Conservation (phyloP, 2,329 filamentous ascomycete genomes). For the Trichoderma pleuroti region DNA sequence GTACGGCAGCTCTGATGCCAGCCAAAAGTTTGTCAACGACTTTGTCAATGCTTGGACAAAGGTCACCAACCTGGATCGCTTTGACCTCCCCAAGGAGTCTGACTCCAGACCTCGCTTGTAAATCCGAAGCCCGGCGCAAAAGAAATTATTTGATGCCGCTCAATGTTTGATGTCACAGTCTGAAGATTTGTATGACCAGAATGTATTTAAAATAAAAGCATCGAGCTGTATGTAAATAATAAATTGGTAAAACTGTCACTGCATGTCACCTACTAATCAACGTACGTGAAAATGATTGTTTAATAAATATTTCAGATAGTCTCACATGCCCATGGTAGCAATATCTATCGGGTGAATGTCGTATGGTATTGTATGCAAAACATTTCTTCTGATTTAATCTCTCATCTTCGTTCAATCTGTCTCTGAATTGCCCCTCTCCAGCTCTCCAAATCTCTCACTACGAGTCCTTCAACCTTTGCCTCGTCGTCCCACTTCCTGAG, state of each 20-base stretch:
- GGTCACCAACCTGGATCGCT: conserved; percentile 71
- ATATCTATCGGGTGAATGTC: neutral
- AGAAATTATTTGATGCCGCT: neutral
- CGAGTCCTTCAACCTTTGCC: neutral
- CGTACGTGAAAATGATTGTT: no score
- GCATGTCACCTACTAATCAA: no score
- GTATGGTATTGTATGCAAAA: neutral
- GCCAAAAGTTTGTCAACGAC: conserved; percentile 65
- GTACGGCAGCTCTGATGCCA: conserved; percentile 58
- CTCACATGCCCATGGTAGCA: no score
- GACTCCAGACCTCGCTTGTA: conserved; percentile 20
- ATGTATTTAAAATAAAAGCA: conserved; percentile 1
- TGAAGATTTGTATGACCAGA: neutral
- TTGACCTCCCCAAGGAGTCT: conserved; percentile 46
- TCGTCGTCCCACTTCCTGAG: conserved; percentile 2
- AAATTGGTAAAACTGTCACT: neutral
- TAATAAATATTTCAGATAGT: no score
- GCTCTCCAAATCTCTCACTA: neutral
- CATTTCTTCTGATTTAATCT: neutral
- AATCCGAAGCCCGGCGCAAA: neutral
- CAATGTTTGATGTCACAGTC: neutral
- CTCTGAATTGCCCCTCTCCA: neutral
- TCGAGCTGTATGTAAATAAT: neutral
- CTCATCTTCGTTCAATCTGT: neutral
- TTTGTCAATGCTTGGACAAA: conserved; percentile 70